These are phyloP conservation scores for Pythium plurisporium DNA, from an alignment of 352 stramenopile species.

Conservation along the genomic window DNA sequence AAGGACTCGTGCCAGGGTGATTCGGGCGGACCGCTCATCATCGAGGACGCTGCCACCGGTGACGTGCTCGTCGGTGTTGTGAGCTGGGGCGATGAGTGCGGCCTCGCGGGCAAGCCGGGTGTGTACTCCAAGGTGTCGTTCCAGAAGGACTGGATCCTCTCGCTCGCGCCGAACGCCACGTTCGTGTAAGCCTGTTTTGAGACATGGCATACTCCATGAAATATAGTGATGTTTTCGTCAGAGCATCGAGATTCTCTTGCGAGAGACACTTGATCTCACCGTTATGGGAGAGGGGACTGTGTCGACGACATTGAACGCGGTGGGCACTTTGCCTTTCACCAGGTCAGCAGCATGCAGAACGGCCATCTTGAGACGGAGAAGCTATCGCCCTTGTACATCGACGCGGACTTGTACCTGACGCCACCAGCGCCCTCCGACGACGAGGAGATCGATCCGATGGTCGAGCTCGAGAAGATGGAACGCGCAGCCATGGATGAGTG, in stretches of 20 bases:
- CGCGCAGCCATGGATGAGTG: background rate
- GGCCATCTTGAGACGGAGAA: background rate
- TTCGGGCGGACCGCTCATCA: background rate
- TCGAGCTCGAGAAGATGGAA: conserved; percentile 57
- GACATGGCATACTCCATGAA: too few species aligned
- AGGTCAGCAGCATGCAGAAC: background rate
- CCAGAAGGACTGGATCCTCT: conserved; percentile 8
- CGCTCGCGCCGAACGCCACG: conserved; percentile 5
- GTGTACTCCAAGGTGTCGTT: conserved; percentile 28
- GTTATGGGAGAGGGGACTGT: too few species aligned
- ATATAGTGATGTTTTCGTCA: too few species aligned
- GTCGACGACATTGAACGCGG: too few species aligned
- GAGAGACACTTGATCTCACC: too few species aligned
- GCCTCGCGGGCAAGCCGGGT: conserved; percentile 17
- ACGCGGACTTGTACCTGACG: conserved; percentile 5
- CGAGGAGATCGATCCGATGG: conserved; percentile 52
- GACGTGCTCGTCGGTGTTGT: conserved; percentile 25
- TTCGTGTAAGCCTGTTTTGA: conserved; percentile 8
- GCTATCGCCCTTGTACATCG: too few species aligned
- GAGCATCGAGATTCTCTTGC: too few species aligned
- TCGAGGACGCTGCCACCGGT: background rate
- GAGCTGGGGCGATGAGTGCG: conserved; percentile 31
- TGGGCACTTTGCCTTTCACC: background rate
- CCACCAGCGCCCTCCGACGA: background rate
- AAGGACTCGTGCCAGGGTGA: background rate